Percentiles rank a stretch among this genome's conserved stretches.
These are phyloP conservation scores for Santalum album DNA, from an alignment of 164 flowering plant species.

Conservation along the genomic window DNA sequence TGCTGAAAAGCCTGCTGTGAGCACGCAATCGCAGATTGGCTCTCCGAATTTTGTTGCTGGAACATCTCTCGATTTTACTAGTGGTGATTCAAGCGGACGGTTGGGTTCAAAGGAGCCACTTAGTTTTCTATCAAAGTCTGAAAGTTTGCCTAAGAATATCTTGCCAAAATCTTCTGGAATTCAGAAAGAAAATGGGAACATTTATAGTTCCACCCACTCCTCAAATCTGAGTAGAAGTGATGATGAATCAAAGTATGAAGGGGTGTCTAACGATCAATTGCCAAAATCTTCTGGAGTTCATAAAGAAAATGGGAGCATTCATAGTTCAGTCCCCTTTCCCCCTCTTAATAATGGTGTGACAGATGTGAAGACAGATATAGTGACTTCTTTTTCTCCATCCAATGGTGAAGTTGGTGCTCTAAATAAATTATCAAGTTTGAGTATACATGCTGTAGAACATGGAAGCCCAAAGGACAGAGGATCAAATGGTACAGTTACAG, in stretches of 20 bases:
- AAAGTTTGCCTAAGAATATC: conserved; percentile 10
- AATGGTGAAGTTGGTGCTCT: conserved; percentile 15
- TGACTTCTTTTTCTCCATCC: conserved; percentile 9
- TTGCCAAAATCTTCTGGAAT: conserved; percentile 7
- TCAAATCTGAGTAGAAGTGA: too few species aligned
- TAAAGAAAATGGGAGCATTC: conserved; percentile 36
- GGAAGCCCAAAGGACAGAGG: conserved; percentile 14
- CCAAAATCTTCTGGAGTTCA: conserved; percentile 8
- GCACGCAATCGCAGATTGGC: conserved; percentile 44
- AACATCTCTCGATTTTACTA: conserved; percentile 19
- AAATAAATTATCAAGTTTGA: conserved; percentile 14
- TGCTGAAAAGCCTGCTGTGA: conserved; percentile 21
- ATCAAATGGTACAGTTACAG: conserved; percentile 13
- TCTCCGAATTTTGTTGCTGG: conserved; percentile 36
- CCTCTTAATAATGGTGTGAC: conserved; percentile 22
- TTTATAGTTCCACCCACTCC: conserved; percentile 6
- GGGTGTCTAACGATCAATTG: conserved; percentile 8
- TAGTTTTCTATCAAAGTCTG: conserved; percentile 6
- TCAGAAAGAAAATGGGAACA: conserved; percentile 37
- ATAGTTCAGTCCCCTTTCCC: conserved; percentile 8
- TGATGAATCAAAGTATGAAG: too few species aligned
- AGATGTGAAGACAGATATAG: conserved; percentile 12
- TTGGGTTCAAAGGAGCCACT: conserved; percentile 15
- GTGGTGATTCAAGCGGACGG: conserved; percentile 14
- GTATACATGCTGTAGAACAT: conserved; percentile 15